Evolutionary conservation across 2,329 filamentous ascomycete species (phyloP).

Genomic region (Fusarium multiceps): DNA sequence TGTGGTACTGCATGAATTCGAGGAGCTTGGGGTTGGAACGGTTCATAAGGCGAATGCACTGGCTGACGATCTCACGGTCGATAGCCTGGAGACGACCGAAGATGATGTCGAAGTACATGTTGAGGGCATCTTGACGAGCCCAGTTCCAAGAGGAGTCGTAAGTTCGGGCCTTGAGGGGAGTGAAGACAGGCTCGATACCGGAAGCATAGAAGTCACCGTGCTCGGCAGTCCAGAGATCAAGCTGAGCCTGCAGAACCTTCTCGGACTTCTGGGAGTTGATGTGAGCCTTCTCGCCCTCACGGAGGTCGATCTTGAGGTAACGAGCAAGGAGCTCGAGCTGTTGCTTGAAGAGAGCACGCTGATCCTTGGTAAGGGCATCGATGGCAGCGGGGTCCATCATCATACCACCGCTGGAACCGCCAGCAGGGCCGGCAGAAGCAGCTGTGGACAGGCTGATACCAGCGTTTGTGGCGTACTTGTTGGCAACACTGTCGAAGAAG

Average conservation of each 20-base stretch:
- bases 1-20: slow-evolving; percentile 99
- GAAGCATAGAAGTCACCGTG: slow-evolving; percentile 96
- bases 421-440: slow-evolving; percentile 77
- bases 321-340: slow-evolving; percentile 94
- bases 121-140: slow-evolving; percentile 96
- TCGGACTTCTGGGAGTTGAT: slow-evolving; percentile 86
- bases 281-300: slow-evolving; percentile 94
- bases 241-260: slow-evolving; percentile 87
- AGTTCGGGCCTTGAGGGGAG: slow-evolving; percentile 89
- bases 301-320: slow-evolving; percentile 96
- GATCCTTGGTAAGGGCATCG: slow-evolving; percentile 96
- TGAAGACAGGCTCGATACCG: slow-evolving; percentile 95
- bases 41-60: slow-evolving; percentile 99
- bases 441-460: slow-evolving; percentile 86
- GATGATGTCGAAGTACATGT: slow-evolving; percentile 99
- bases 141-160: slow-evolving; percentile 99
- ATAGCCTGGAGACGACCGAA: slow-evolving; percentile 93
- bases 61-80: slow-evolving; percentile 97
- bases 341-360: slow-evolving; percentile 96
- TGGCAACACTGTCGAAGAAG: slow-evolving; percentile 87
- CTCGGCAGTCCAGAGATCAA: slow-evolving; percentile 94
- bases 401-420: slow-evolving; percentile 83
- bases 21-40: slow-evolving; percentile 94
- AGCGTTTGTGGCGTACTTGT: slow-evolving; percentile 87
- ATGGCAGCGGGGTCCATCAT: slow-evolving; percentile 99